Evolutionary conservation across 345 rosid species (phyloP), one percentile per base, ranked within the genome.

Genomic region (Pelargonium nanum): DNA sequence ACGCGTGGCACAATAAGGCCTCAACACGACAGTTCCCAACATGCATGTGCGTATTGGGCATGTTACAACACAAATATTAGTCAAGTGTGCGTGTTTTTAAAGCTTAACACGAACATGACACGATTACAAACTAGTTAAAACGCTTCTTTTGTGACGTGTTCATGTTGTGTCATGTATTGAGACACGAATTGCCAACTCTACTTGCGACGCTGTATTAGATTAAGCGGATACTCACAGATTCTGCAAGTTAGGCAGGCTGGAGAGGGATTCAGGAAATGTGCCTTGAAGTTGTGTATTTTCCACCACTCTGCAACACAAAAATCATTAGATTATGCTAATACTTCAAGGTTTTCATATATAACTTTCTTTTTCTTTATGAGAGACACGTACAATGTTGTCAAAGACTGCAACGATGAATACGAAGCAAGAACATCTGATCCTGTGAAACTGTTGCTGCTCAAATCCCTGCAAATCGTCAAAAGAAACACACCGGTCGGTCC

Each of bases 361-460:
- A n/a, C n/a, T n/a, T n/a, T n/a, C n/a, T n/a, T n/a, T n/a, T 40
- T 40, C 16, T 40, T 9, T 40, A 9, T 40, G 48, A 40, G 48
- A 66, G 57, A 61, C 70, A 60, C 83, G 19, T 93, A 93, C 97
- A 89, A 63, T 66, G 95, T 80, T 72, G 92, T 76, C 53, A 90
- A 68, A 44, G 84, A 71, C 32, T 24, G 54, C 28, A 81, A 69
- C 5, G 74, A 62, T 30, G 78, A 63, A 44, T 83, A 32, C 97
- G 97, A 94, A 6, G 76, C 20, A 53, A 93, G 95, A 69, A 90
- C 48, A 1, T 55, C 70, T 30, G 90, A 44, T n/a, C 62, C 2
- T 1, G 64, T 69, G 24, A 94, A 88, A 53, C 72, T 77, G 26
- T 90, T 94, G 72, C 85, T 90, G 74, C 97, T 88, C 62, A 90